phyloP scores from a whole-genome alignment of 495 filamentous ascomycete genomes.

The Lepraria neglecta region DNA sequence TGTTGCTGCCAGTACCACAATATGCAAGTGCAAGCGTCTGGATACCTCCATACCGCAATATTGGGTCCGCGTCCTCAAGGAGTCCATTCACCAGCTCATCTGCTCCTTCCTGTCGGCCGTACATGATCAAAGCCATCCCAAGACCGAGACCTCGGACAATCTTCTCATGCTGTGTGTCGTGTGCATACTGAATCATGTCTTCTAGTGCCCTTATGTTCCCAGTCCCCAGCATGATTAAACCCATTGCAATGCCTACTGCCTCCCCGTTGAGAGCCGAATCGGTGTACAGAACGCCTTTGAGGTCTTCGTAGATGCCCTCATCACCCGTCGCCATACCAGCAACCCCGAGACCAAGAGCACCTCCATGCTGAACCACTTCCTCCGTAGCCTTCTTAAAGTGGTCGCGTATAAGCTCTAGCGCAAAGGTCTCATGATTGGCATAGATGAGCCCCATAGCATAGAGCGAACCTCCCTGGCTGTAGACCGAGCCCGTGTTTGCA shows the following conservation, averaged over 20 bases:
- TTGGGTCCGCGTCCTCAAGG: slow-evolving; percentile 87
- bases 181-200: slow-evolving; percentile 95
- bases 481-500: slow-evolving; percentile 70
- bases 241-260: slow-evolving; percentile 91
- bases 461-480: slow-evolving; percentile 91
- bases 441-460: slow-evolving; percentile 97
- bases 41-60: slow-evolving; percentile 92
- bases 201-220: slow-evolving; percentile 85
- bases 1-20: slow-evolving; percentile 95
- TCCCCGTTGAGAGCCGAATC: slow-evolving; percentile 96
- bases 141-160: slow-evolving; percentile 91
- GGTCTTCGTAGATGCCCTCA: slow-evolving; percentile 82
- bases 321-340: slow-evolving; percentile 96
- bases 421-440: slow-evolving; percentile 92
- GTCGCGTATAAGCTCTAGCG: slow-evolving; percentile 77
- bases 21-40: slow-evolving; percentile 98
- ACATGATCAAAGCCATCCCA: slow-evolving; percentile 99
- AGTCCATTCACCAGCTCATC: slow-evolving; percentile 92
- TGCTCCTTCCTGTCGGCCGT: slow-evolving; percentile 86
- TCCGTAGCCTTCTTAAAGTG: slow-evolving; percentile 83
- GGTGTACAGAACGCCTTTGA: slow-evolving; percentile 77
- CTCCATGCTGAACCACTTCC: slow-evolving; percentile 96
- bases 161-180: slow-evolving; percentile 98
- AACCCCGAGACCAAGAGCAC: slow-evolving; percentile 89
- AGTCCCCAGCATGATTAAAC: slow-evolving; percentile 93